phyloP scores from a whole-genome alignment of 1,284 basidiomycete genomes.

The Leccinum fallax region DNA sequence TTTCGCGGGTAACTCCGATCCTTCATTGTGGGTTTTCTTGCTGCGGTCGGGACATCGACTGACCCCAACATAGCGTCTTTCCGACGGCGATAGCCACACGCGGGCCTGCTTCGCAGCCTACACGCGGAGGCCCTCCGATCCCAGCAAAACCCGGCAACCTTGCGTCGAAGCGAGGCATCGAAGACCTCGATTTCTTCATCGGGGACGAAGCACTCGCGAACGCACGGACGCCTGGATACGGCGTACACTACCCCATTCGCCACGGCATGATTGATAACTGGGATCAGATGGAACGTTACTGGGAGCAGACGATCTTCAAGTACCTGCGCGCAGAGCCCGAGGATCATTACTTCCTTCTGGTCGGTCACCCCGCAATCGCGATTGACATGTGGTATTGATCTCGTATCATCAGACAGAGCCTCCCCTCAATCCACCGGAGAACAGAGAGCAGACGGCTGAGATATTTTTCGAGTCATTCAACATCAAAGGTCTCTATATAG shows the following conservation, averaged over 20 bases:
- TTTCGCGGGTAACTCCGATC: slow-evolving; percentile 71
- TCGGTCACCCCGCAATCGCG: slow-evolving; percentile 45
- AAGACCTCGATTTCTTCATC: slow-evolving; percentile 99
- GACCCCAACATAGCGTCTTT: slow-evolving; percentile 65
- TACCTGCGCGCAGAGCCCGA: slow-evolving; percentile 98
- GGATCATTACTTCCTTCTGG: slow-evolving; percentile 97
- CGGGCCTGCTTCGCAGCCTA: slow-evolving; percentile 65
- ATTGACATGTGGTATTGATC: slow-evolving; percentile 5
- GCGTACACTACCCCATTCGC: slow-evolving; percentile 94
- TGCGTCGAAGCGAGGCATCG: slow-evolving; percentile 96
- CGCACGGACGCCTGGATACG: slow-evolving; percentile 88
- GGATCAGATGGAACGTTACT: slow-evolving; percentile 99
- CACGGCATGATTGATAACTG: slow-evolving; percentile 99
- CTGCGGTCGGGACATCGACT: slow-evolving; percentile 6
- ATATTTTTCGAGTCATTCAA: slow-evolving; percentile 99
- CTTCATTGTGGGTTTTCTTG: slow-evolving; percentile 1
- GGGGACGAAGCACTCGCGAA: slow-evolving; percentile 98
- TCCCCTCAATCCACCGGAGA: slow-evolving; percentile 97
- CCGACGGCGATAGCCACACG: slow-evolving; percentile 92
- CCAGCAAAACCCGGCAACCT: slow-evolving; percentile 90
- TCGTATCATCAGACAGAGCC: slow-evolving; percentile 81
- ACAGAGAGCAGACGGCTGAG: slow-evolving; percentile 98
- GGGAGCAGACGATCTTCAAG: slow-evolving; percentile 99
- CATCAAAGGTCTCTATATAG: slow-evolving; percentile 97
- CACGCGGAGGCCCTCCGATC: slow-evolving; percentile 69